These are phyloP conservation scores for Pholiota conissans DNA, from an alignment of 768 basidiomycete genomes.

Conservation along the genomic window DNA sequence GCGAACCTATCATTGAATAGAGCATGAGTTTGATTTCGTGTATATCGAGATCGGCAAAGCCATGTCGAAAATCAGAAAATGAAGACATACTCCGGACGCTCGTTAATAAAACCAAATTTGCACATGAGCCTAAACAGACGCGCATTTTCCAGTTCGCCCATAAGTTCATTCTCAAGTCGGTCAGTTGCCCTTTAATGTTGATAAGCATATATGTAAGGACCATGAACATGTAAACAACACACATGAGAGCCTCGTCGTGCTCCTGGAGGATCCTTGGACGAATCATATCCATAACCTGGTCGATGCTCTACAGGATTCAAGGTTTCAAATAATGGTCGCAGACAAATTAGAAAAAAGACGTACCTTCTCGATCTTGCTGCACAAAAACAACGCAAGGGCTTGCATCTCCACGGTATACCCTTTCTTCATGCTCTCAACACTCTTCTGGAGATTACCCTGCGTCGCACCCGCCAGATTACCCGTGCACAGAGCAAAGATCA, in stretches of 20 bases:
- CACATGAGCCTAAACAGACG: conserved; percentile 84
- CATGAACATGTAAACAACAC: conserved; percentile 21
- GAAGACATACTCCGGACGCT: conserved; percentile 86
- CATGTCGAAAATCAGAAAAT: neutral
- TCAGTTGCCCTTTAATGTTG: conserved; percentile 64
- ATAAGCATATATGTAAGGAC: neutral
- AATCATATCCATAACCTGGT: conserved; percentile 80
- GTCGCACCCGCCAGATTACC: conserved; percentile 60
- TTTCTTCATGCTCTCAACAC: conserved; percentile 72
- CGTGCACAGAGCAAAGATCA: conserved; percentile 80
- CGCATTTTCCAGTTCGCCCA: conserved; percentile 92
- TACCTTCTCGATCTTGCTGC: conserved; percentile 74
- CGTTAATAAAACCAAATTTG: conserved; percentile 98
- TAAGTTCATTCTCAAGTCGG: conserved; percentile 77
- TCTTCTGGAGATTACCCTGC: conserved; percentile 63
- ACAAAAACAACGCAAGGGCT: conserved; percentile 73
- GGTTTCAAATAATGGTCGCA: no score
- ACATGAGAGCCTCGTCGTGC: conserved; percentile 84
- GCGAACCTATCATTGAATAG: conserved; percentile 62
- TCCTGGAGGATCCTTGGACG: conserved; percentile 72
- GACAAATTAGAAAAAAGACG: conserved; percentile 2
- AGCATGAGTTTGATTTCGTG: neutral
- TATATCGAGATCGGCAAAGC: neutral
- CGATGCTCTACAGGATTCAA: conserved; percentile 54
- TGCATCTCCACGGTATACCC: conserved; percentile 83